Evolutionary conservation across 129 eudicot genomes (phyloP), one percentile per base, ranked within the genome.

Genomic region (Apium graveolens): DNA sequence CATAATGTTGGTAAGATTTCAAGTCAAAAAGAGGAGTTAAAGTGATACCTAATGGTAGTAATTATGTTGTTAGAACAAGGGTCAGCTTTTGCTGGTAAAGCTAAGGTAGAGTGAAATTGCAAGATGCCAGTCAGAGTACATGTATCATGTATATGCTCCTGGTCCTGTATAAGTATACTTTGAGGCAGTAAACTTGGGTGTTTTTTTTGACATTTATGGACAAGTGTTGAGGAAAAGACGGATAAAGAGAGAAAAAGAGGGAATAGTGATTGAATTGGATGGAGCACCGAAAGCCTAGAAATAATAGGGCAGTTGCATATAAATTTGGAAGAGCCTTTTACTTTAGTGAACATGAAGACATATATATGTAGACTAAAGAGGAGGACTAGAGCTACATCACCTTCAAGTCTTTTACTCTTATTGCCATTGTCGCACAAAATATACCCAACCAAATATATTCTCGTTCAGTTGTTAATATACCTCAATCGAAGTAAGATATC

Each of bases 201-300:
- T n/a, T 78, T 68, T 68, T 70, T 39, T 62, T 79, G 45, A 45
- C 81, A 70, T 79, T 57, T 70, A 45, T 81, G 84, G 72, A 41
- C 57, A 77, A 60, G 80, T 65, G 63, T 48, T 46, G 68, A 73
- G 77, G 75, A 62, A 78, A 65, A 79, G n/a, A 44, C 24, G 77
- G 74, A 77, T 60, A 74, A 62, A 76, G 63, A 57, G 79, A 69
- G 53, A 66, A 66, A 66, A 66, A 27, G 24, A 32, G 72, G 72
- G 72, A 43, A 42, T 77, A 80, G 89, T 79, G 82, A 74, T 80
- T 79, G 83, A 74, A 80, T 78, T 85, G 68, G 68, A 60, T 82
- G 78, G 80, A 80, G 87, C 93, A 91, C 93, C 91, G 93, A 89
- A 89, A 91, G 96, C 86, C 43, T 70, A 46, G 42, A 35, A 6